phyloP scores from a whole-genome alignment of 2,329 filamentous ascomycete genomes.

The Trichoderma sp. region DNA sequence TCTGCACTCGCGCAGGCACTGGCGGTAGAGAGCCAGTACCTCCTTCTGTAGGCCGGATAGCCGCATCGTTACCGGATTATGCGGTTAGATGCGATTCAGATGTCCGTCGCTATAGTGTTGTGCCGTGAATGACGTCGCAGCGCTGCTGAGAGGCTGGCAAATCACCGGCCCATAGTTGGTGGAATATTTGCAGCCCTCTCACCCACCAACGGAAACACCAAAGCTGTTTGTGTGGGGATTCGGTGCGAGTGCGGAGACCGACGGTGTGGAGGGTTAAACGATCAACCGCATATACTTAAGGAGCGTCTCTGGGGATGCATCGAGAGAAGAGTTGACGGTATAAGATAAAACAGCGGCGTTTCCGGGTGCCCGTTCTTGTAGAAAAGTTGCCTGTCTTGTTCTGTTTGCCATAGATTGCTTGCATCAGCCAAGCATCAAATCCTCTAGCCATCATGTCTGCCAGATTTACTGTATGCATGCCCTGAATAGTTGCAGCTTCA shows the following conservation, averaged over 20 bases:
- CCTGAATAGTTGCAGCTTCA: background rate
- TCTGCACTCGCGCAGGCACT: conserved; percentile 75
- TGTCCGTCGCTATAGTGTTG: background rate
- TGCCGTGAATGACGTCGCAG: background rate
- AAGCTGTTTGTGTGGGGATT: background rate
- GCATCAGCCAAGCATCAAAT: background rate
- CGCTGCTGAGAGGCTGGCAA: conserved; percentile 1
- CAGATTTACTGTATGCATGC: conserved; percentile 12
- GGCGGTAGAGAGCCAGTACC: conserved; percentile 80
- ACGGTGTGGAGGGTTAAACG: conserved; percentile 3
- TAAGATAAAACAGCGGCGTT: background rate
- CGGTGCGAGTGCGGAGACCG: conserved; percentile 12
- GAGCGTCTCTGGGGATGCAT: background rate
- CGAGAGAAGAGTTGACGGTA: background rate
- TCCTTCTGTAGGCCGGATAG: conserved; percentile 88
- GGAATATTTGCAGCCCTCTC: background rate
- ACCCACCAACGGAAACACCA: background rate
- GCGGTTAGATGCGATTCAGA: background rate
- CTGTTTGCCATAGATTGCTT: background rate
- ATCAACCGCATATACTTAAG: background rate
- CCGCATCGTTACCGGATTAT: conserved; percentile 30
- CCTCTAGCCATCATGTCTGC: conserved; percentile 1
- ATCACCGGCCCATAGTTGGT: conserved; percentile 5
- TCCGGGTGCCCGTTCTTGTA: background rate
- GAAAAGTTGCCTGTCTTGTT: no score